A percentile compares a stretch with the other conserved stretches of the same genome.
phyloP scores from a whole-genome alignment of 805 yeast genomes.

The Cyberlindnera xylosilytica region DNA sequence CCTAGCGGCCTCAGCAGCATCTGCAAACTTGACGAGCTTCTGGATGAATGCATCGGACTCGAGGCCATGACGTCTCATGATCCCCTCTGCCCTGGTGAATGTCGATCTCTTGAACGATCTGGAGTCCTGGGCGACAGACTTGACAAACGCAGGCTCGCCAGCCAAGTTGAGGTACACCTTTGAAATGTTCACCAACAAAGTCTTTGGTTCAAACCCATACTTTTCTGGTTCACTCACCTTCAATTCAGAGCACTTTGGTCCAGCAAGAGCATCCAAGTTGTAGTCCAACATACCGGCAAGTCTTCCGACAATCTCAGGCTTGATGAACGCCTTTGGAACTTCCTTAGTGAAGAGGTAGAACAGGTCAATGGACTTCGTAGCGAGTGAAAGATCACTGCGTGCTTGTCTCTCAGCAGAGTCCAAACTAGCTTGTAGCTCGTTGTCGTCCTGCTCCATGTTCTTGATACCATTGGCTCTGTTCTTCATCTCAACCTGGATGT shows the following conservation, averaged over 20 bases:
- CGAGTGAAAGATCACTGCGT: slow-evolving; percentile 73
- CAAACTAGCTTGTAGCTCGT: slow-evolving; percentile 58
- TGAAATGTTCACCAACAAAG: slow-evolving; percentile 63
- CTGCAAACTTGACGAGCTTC: slow-evolving; percentile 51
- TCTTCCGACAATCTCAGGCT: slow-evolving; percentile 88
- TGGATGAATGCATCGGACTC: slow-evolving; percentile 48
- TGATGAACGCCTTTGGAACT: slow-evolving; percentile 81
- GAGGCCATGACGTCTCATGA: slow-evolving; percentile 53
- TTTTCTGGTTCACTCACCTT: slow-evolving; percentile 82
- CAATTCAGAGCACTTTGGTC: slow-evolving; percentile 87
- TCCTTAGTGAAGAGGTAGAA: slow-evolving; percentile 81
- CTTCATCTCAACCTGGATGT: slow-evolving; percentile 62
- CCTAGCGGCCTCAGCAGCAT: slow-evolving; percentile 59
- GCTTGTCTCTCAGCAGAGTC: slow-evolving; percentile 71
- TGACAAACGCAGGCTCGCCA: slow-evolving; percentile 58
- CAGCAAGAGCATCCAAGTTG: slow-evolving; percentile 88
- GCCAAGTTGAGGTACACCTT: slow-evolving; percentile 75
- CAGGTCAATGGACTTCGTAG: slow-evolving; percentile 76
- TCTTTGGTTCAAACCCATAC: slow-evolving; percentile 79
- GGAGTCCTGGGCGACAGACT: slow-evolving; percentile 86
- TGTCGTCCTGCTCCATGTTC: slow-evolving; percentile 49
- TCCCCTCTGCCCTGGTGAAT: slow-evolving; percentile 68
- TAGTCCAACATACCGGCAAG: slow-evolving; percentile 95
- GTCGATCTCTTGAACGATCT: slow-evolving; percentile 73
- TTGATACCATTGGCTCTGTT: slow-evolving; percentile 35